Percentiles rank a stretch among this genome's conserved stretches.
Conservation (phyloP, 768 basidiomycete species). For the Crassisporium funariophilum region DNA sequence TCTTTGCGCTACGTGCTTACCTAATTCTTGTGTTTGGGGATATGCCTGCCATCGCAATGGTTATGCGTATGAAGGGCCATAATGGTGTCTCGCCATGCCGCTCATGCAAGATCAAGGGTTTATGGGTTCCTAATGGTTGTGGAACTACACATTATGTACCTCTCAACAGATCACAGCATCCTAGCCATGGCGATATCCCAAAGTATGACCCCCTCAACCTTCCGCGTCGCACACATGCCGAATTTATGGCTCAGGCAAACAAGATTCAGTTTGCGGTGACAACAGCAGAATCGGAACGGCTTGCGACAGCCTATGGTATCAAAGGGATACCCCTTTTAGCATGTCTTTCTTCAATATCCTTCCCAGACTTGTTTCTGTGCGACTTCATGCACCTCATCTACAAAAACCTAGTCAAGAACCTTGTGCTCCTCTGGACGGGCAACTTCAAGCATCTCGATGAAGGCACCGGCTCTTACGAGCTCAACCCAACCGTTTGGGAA, state of each 20-base stretch:
- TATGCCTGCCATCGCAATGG: too few relatives aligned
- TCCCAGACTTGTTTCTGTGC: constrained; percentile 41
- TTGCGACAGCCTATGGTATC: constrained; percentile 31
- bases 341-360: constrained; percentile 31
- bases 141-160: constrained; percentile 23
- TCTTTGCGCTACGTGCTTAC: too few relatives aligned
- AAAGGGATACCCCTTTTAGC: constrained; percentile 36
- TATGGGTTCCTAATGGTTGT: constrained; percentile 12
- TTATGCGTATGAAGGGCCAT: constrained; percentile 46
- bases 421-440: constrained; percentile 42
- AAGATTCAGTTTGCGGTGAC: constrained; percentile 16
- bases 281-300: constrained; percentile 15
- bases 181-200: background rate
- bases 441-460: constrained; percentile 38
- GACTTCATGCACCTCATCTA: constrained; percentile 51
- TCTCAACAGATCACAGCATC: constrained; percentile 12
- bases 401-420: constrained; percentile 41
- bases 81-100: constrained; percentile 37
- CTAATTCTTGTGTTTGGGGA: too few relatives aligned
- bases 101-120: constrained; percentile 30
- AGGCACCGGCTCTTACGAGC: constrained; percentile 25
- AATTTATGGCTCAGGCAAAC: background rate
- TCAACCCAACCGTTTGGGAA: constrained; percentile 12
- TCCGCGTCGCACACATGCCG: constrained; percentile 7
- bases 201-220: constrained; percentile 21